Evolutionary conservation across 2,329 filamentous ascomycete species (phyloP).

Genomic region (Diaporthe eres): DNA sequence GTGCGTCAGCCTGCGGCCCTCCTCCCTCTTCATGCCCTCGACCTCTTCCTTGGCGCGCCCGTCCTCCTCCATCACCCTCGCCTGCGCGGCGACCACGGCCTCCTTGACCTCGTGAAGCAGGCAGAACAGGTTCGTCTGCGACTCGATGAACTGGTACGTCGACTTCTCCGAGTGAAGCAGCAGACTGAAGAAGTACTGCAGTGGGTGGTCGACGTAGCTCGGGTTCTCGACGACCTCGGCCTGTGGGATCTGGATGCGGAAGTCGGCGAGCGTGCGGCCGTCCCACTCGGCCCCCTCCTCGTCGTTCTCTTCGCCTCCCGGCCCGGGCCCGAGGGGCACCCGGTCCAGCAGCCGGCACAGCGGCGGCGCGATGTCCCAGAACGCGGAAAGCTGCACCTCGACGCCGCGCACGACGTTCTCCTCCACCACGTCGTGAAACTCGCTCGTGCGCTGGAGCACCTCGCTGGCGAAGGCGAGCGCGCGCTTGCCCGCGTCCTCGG

Average conservation of each 20-base stretch:
- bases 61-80: conserved; percentile 77
- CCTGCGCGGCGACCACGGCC: conserved; percentile 78
- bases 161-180: conserved; percentile 91
- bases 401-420: conserved; percentile 89
- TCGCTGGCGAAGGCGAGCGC: conserved; percentile 79
- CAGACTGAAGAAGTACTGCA: conserved; percentile 91
- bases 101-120: conserved; percentile 92
- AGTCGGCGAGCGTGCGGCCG: conserved; percentile 58
- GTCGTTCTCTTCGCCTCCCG: neutral
- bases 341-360: conserved; percentile 84
- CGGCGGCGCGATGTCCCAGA: conserved; percentile 96
- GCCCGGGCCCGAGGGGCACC: conserved; percentile 69
- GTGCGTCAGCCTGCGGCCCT: conserved; percentile 80
- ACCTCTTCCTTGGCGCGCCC: conserved; percentile 61
- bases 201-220: conserved; percentile 81
- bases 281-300: neutral
- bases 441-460: conserved; percentile 78
- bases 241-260: conserved; percentile 82
- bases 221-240: conserved; percentile 90
- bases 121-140: conserved; percentile 91
- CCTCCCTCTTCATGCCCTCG: conserved; percentile 72
- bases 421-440: conserved; percentile 85
- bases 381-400: conserved; percentile 91
- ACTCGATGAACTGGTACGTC: conserved; percentile 97
- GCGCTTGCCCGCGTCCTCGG: conserved; percentile 81